phyloP scores from a whole-genome alignment of 1,284 basidiomycete species.

The Sporisorium exsertum region DNA sequence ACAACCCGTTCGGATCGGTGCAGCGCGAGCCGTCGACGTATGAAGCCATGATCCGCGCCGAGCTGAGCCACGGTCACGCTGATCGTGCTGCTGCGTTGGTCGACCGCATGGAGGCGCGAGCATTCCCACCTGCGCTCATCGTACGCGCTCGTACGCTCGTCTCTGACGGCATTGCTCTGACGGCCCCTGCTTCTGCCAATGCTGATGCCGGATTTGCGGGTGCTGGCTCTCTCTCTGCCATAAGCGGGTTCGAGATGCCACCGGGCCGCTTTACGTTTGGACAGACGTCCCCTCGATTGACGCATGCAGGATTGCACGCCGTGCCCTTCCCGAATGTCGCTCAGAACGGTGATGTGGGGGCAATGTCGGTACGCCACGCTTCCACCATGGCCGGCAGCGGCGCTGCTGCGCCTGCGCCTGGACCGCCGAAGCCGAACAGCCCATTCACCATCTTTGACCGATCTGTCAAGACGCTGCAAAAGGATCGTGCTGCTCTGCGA shows the following conservation, averaged over 20 bases:
- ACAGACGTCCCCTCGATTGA: slow-evolving; percentile 27
- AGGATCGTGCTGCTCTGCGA: slow-evolving; percentile 78
- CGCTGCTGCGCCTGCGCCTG: slow-evolving; percentile 47
- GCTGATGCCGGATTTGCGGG: neutral
- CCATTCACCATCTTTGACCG: slow-evolving; percentile 81
- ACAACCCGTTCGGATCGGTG: slow-evolving; percentile 74
- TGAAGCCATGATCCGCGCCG: slow-evolving; percentile 94
- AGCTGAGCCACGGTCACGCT: slow-evolving; percentile 82
- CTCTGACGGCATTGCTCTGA: slow-evolving; percentile 10
- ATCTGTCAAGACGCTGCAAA: slow-evolving; percentile 82
- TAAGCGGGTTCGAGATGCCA: neutral
- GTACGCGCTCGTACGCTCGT: slow-evolving; percentile 57
- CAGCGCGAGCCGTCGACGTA: slow-evolving; percentile 90
- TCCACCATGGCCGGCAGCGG: slow-evolving; percentile 43
- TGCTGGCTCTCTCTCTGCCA: neutral
- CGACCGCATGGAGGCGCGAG: slow-evolving; percentile 79
- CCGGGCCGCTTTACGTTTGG: slow-evolving; percentile 28
- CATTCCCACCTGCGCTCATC: slow-evolving; percentile 70
- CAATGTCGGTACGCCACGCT: slow-evolving; percentile 41
- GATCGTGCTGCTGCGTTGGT: slow-evolving; percentile 80
- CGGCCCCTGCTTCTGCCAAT: neutral
- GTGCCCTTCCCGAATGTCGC: neutral
- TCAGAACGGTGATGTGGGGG: neutral
- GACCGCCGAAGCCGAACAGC: slow-evolving; percentile 59
- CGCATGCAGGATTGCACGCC: slow-evolving; percentile 2